phyloP scores from a whole-genome alignment of 2,329 filamentous ascomycete genomes.

The Penicillium glabrum region DNA sequence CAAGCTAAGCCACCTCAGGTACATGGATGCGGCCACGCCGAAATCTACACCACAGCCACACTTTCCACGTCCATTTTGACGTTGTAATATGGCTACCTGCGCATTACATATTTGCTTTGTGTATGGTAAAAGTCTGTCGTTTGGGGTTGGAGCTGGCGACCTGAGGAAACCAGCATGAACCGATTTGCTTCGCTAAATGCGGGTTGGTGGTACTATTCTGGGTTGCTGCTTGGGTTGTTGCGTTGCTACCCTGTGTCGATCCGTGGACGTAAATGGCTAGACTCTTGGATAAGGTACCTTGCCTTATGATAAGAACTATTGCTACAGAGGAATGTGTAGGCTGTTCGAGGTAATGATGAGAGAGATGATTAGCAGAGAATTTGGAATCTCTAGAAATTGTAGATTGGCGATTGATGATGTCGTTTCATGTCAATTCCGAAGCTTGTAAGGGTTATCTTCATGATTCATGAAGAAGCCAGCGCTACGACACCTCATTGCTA shows the following conservation, averaged over 20 bases:
- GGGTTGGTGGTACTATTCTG: slow-evolving; percentile 13
- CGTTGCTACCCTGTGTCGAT: slow-evolving; percentile 28
- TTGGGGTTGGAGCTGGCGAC: not conserved
- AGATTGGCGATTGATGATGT: too few species aligned
- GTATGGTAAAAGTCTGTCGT: slow-evolving; percentile 18
- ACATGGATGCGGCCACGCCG: slow-evolving; percentile 21
- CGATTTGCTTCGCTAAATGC: slow-evolving; percentile 11
- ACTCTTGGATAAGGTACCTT: slow-evolving; percentile 26
- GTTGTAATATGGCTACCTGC: slow-evolving; percentile 20
- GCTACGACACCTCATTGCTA: not conserved
- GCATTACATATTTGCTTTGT: slow-evolving; percentile 20
- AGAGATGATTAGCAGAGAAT: too few species aligned
- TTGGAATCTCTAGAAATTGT: too few species aligned
- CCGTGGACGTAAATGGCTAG: slow-evolving; percentile 29
- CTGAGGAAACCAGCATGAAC: not conserved
- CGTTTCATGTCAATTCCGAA: too few species aligned
- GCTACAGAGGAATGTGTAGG: not conserved
- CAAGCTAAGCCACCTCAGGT: slow-evolving; percentile 14
- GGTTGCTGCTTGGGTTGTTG: slow-evolving; percentile 33
- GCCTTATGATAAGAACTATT: slow-evolving; percentile 24
- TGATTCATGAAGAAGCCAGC: not conserved
- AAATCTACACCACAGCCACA: slow-evolving; percentile 24
- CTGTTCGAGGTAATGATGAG: not conserved
- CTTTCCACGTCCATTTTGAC: slow-evolving; percentile 18
- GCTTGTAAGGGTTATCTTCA: not conserved